Conservation (phyloP, 2,329 filamentous ascomycete genomes). For the Pseudogymnoascus sp. region DNA sequence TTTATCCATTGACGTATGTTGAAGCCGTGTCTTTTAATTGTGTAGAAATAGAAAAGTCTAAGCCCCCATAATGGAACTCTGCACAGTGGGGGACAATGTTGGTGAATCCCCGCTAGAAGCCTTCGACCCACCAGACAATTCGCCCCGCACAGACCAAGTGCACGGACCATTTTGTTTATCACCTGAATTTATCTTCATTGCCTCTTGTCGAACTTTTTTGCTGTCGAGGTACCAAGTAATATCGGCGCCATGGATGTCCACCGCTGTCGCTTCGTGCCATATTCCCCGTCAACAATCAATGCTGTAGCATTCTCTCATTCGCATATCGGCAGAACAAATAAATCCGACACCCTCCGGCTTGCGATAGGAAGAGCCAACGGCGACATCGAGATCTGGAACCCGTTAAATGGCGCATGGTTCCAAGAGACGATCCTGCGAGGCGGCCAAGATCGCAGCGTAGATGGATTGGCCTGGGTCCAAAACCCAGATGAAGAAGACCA, state of each 20-base stretch:
- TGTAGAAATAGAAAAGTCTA: background rate
- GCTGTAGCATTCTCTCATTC: slow-evolving; percentile 88
- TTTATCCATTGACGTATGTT: background rate
- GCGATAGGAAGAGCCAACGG: slow-evolving; percentile 90
- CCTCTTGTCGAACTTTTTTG: slow-evolving; percentile 12
- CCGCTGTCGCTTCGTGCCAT: slow-evolving; percentile 91
- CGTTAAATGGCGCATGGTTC: slow-evolving; percentile 66
- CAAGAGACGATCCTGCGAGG: slow-evolving; percentile 83
- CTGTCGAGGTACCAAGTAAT: slow-evolving; percentile 6
- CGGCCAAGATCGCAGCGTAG: slow-evolving; percentile 77
- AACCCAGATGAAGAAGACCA: slow-evolving; percentile 67
- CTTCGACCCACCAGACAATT: background rate
- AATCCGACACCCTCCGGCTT: slow-evolving; percentile 60
- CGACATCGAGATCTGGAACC: slow-evolving; percentile 97
- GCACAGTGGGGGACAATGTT: background rate
- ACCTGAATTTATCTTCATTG: slow-evolving; percentile 9
- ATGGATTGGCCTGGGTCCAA: slow-evolving; percentile 86
- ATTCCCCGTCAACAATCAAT: slow-evolving; percentile 86
- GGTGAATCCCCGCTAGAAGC: background rate
- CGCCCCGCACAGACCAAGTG: background rate
- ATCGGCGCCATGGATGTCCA: slow-evolving; percentile 75
- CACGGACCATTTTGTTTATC: slow-evolving; percentile 9
- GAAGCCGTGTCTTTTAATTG: background rate
- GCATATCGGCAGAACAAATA: slow-evolving; percentile 41
- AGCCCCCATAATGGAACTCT: background rate